phyloP scores from a whole-genome alignment of 345 rosid species.

The Arabidopsis thaliana region TAIR10.1 NC_003075.7:701501-702000 shows the following conservation, averaged over 20 bases:
- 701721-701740: constrained; percentile 25
- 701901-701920: constrained; percentile 16
- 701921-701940: too few species aligned
- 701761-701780: neutral
- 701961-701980: neutral
- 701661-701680: constrained; percentile 43
- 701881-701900: neutral
- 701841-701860: neutral
- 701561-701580: constrained; percentile 23
- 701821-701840: neutral
- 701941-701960: too few species aligned
- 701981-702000: neutral
- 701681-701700: constrained; percentile 38
- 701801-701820: neutral
- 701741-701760: neutral
- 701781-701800: neutral
- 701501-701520: constrained; percentile 69
- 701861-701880: neutral
- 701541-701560: neutral
- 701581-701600: neutral
- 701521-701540: constrained; percentile 43
- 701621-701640: constrained; percentile 31
- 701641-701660: constrained; percentile 34
- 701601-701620: constrained; percentile 38
- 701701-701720: constrained; percentile 39